Evolutionary conservation across 2,329 filamentous ascomycete species (phyloP).

Genomic region (Colletotrichum sp.): DNA sequence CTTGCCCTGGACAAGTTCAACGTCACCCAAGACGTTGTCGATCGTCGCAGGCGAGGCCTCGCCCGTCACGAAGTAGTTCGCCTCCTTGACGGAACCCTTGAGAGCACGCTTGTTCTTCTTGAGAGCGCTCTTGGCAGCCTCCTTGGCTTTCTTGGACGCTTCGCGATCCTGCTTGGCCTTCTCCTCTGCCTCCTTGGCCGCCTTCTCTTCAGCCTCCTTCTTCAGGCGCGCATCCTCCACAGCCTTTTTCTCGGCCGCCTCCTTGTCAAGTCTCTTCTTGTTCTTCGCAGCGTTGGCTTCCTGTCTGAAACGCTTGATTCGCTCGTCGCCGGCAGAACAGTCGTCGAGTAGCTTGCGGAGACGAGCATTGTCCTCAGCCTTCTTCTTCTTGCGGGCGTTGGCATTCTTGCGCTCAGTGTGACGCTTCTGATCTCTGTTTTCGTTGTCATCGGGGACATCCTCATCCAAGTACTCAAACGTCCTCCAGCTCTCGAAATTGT

Average conservation of each 20-base stretch:
- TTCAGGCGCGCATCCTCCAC: slow-evolving; percentile 84
- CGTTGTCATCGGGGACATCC: slow-evolving; percentile 98
- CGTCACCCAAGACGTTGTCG: slow-evolving; percentile 82
- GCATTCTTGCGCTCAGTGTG: slow-evolving; percentile 98
- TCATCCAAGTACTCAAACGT: slow-evolving; percentile 98
- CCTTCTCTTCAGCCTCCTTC: slow-evolving; percentile 83
- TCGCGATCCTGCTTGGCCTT: slow-evolving; percentile 85
- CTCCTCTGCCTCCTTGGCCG: slow-evolving; percentile 83
- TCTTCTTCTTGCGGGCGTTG: slow-evolving; percentile 98
- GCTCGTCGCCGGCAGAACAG: slow-evolving; percentile 82
- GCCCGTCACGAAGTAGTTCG: slow-evolving; percentile 88
- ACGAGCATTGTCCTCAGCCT: slow-evolving; percentile 94
- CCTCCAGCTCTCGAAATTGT: slow-evolving; percentile 98
- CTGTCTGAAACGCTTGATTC: slow-evolving; percentile 97
- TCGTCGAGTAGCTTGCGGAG: slow-evolving; percentile 91
- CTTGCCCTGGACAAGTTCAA: slow-evolving; percentile 86
- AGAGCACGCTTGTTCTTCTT: slow-evolving; percentile 99
- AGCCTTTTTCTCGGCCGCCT: slow-evolving; percentile 87
- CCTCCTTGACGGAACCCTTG: slow-evolving; percentile 92
- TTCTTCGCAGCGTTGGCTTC: slow-evolving; percentile 93
- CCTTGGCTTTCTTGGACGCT: slow-evolving; percentile 92
- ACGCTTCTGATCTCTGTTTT: slow-evolving; percentile 98
- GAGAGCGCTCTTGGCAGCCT: slow-evolving; percentile 96
- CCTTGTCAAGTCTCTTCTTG: slow-evolving; percentile 89
- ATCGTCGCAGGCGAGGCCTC: slow-evolving; percentile 79